Evolutionary conservation across 2,329 filamentous ascomycete species (phyloP), one percentile per base, ranked within the genome.

Genomic region (Ophiognomonia clavigignenti-juglandacearum): DNA sequence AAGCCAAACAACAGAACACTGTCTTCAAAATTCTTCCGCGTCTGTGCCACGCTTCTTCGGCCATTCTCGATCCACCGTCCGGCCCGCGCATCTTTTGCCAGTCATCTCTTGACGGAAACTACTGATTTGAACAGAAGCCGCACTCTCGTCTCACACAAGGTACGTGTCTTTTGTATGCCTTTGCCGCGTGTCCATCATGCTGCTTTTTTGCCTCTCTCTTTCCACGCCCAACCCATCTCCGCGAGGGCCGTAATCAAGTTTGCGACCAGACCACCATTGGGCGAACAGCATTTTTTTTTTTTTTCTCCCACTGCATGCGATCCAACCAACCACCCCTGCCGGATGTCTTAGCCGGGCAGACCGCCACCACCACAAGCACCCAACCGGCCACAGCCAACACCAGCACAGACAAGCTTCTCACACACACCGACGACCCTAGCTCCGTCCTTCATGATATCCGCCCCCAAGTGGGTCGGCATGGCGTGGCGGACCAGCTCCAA

Each of bases 401-500:
- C 34, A 20, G 16, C 34, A 36, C 18, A 36, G 31, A 39, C 45
- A 41, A 51, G 45, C 34, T 52, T 43, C 46, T 45, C 43, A 45
- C 27, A 39, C 43, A 44, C 42, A 47, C 50, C 46, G 43, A 43
- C 37, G 32, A 35, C 39, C 43, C 50, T 40, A 49, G 50, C 39
- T 32, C 34, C 36, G 36, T 40, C 46, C 42, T 52, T 49, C 48
- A 45, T 52, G 39, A 49, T 39, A 45, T 19, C 32, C 42, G 32
- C 6, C 39, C 39, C 42, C 42, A 49, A 49, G 46, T 43, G 50
- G 50, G 29, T 36, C 50, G 50, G 46, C 46, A 43, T 46, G 39
- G 50, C 46, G 47, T 49, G 42, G 50, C 50, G 50, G 50, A n/a
- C 39, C 47, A 43, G 41, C 43, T 39, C 36, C 19, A 23, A 49